These are phyloP conservation scores for Anthracocystis setariae DNA, from an alignment of 1,284 basidiomycete genomes.

Conservation along the genomic window DNA sequence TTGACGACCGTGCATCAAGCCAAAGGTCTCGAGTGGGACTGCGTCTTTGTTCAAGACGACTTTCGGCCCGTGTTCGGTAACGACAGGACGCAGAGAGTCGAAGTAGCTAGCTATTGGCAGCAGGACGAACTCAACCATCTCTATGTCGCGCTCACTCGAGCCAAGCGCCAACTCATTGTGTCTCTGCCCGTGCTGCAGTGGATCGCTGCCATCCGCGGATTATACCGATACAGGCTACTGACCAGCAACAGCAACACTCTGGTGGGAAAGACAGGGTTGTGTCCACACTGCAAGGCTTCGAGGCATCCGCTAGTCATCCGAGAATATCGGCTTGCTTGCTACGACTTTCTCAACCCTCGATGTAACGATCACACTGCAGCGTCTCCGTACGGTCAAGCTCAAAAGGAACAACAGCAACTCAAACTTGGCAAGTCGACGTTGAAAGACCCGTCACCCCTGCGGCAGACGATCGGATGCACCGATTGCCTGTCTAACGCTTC, in stretches of 20 bases:
- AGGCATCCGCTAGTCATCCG: constrained; percentile 32
- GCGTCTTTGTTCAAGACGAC: constrained; percentile 57
- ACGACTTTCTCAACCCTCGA: constrained; percentile 40
- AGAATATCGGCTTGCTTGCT: constrained; percentile 26
- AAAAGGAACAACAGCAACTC: background rate
- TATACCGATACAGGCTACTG: constrained; percentile 32
- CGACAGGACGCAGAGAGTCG: constrained; percentile 28
- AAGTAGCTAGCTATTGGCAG: constrained; percentile 41
- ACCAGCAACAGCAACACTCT: constrained; percentile 21
- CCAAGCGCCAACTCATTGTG: constrained; percentile 50
- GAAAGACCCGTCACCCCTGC: constrained; percentile 17
- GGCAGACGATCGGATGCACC: constrained; percentile 22
- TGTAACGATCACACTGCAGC: constrained; percentile 9
- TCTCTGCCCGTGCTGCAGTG: constrained; percentile 45
- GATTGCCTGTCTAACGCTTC: constrained; percentile 18
- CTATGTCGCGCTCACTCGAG: constrained; percentile 60
- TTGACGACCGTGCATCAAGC: constrained; percentile 62
- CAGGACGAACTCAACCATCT: constrained; percentile 61
- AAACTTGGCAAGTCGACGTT: background rate
- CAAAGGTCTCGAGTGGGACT: constrained; percentile 63
- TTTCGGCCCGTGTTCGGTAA: constrained; percentile 48
- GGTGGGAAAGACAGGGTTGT: constrained; percentile 24
- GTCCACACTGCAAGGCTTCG: constrained; percentile 28
- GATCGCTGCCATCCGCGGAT: constrained; percentile 51
- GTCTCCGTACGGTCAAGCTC: background rate